phyloP scores from a whole-genome alignment of 2,329 filamentous ascomycete genomes.

The Leptosphaerulina australis region DNA sequence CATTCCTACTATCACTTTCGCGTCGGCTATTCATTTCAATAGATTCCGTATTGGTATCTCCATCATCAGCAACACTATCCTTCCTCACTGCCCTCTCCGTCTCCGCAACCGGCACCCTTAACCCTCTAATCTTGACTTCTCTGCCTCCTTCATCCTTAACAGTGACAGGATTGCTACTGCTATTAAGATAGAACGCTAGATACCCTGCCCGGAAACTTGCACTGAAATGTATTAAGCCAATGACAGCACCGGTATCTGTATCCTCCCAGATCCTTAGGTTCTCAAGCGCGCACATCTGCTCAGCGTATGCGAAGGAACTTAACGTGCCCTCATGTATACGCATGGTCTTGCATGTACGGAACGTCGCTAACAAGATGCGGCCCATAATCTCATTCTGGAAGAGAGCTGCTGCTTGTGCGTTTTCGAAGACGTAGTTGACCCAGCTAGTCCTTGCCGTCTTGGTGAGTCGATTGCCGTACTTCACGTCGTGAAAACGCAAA shows the following conservation, averaged over 20 bases:
- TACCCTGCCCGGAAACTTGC: conserved; percentile 53
- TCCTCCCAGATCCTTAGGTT: conserved; percentile 56
- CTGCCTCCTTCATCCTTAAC: conserved; percentile 50
- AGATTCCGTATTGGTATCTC: background rate
- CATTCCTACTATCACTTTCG: background rate
- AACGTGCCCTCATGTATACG: conserved; percentile 53
- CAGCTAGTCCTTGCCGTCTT: conserved; percentile 50
- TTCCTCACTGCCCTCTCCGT: conserved; percentile 25
- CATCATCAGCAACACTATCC: conserved; percentile 26
- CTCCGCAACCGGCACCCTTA: conserved; percentile 45
- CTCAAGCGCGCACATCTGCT: conserved; percentile 58
- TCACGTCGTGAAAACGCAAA: conserved; percentile 50
- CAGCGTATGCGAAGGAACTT: conserved; percentile 52
- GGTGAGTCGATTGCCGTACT: conserved; percentile 43
- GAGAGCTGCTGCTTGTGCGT: conserved; percentile 39
- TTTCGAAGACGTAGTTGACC: conserved; percentile 54
- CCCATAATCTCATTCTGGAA: conserved; percentile 57
- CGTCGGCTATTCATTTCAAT: conserved; percentile 7
- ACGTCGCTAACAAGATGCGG: conserved; percentile 51
- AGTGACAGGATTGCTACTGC: conserved; percentile 43
- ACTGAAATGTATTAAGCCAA: conserved; percentile 54
- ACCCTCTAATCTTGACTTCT: conserved; percentile 52
- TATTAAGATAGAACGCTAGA: conserved; percentile 55
- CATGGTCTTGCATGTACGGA: conserved; percentile 52
- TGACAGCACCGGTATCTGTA: conserved; percentile 49